Conservation (phyloP, 2,329 filamentous ascomycete genomes). For the Xylaria hypoxylon region DNA sequence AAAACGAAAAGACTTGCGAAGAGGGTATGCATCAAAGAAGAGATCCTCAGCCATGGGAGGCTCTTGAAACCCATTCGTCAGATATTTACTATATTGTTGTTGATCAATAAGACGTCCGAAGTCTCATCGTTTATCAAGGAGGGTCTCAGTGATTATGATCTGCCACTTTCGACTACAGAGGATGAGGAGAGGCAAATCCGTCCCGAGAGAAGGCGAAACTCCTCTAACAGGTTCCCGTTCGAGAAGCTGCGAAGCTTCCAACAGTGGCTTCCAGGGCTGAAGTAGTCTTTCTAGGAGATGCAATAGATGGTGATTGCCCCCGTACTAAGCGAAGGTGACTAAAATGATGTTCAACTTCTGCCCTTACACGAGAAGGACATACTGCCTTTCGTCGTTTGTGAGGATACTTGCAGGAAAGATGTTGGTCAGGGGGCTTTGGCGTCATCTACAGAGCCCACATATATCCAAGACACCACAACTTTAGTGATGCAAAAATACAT, state of each 20-base stretch:
- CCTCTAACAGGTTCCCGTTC: not conserved
- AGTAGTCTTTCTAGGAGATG: not conserved
- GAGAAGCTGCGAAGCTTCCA: not conserved
- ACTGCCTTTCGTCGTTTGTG: not conserved
- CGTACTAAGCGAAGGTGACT: constrained; percentile 1
- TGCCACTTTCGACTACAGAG: not conserved
- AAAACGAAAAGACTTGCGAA: not conserved
- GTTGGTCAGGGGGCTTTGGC: not conserved
- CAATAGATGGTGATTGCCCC: constrained; percentile 17
- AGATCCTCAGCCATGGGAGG: not conserved
- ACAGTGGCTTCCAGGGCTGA: not conserved
- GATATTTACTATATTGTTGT: not conserved
- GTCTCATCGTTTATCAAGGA: not conserved
- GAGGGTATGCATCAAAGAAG: not conserved
- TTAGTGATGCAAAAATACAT: no score
- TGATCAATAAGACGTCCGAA: not conserved
- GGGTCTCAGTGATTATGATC: not conserved
- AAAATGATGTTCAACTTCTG: constrained; percentile 8
- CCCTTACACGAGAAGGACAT: constrained; percentile 1
- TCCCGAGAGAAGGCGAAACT: not conserved
- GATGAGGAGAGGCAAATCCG: not conserved
- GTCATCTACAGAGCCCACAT: constrained; percentile 6
- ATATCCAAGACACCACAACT: constrained; percentile 22
- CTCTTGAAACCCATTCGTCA: not conserved
- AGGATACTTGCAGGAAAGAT: not conserved